Evolutionary conservation across 2,329 filamentous ascomycete species (phyloP), one percentile per base, ranked within the genome.

Genomic region (Tolypocladium album): DNA sequence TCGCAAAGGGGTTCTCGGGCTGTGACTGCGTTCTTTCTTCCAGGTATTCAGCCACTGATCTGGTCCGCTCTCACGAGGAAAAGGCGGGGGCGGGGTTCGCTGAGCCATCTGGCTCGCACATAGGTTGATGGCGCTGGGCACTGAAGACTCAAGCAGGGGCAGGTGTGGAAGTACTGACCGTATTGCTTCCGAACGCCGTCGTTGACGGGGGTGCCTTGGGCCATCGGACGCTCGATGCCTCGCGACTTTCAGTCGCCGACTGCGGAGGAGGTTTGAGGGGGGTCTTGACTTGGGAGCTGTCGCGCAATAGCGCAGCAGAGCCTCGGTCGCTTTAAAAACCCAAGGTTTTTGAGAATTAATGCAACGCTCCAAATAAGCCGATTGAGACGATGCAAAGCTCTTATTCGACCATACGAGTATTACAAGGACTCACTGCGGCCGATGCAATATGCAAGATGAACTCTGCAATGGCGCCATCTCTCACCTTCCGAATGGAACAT

Each of bases 1-100:
- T 76, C 62, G 90, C 85, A 72, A 92, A 97, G 38, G 92, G 93
- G 76, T 97, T 99, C 78, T 97, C 93, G 69, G 89, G 86, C 75
- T 97, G 91, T 59, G 83, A 77, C 64, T 74, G 77, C 65, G 73
- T 80, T 81, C 82, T 85, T 84, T 82, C 83, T 86, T 84, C 71
- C 78, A 79, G 76, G 80, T 82, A 82, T 85, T 87, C 82, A 87
- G 84, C 73, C 72, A 80, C 76, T 65, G 65, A 66, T 79, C 77
- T 78, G 65, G 67, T 79, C 77, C 77, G 75, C 42, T 24, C 59
- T 38, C 62, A 38, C 8, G 7, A 11, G 34, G 47, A 53, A 38
- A 39, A 20, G 38, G 11, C n/a, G 27, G n/a, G 40, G 34, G 40
- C 24, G 40, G 24, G n/a, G 45, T 22, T 22, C 31, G 31, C 20